These are phyloP conservation scores for Roridomyces roridus DNA, from an alignment of 768 basidiomycete genomes.

Conservation along the genomic window DNA sequence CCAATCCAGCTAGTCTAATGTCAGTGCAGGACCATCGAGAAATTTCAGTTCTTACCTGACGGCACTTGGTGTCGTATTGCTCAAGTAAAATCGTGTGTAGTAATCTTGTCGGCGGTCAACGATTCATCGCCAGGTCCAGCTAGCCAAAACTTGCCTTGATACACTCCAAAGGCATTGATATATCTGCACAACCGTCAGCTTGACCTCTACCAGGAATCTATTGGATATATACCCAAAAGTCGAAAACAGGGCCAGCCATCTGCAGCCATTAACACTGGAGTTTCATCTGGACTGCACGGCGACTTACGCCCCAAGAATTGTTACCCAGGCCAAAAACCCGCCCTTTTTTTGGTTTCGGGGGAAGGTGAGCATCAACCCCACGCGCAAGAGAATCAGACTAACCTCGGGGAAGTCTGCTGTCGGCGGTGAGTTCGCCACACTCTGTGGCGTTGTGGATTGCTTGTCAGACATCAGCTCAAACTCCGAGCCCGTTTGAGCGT, in stretches of 20 bases:
- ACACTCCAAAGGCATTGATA: background rate
- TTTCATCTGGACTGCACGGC: background rate
- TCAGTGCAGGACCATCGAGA: background rate
- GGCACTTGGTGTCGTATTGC: background rate
- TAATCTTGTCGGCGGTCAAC: background rate
- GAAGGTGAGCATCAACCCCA: too few species aligned
- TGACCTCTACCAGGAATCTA: too few species aligned
- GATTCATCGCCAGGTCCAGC: background rate
- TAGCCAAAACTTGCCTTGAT: background rate
- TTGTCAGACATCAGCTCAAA: too few species aligned
- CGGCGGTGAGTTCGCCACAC: too few species aligned
- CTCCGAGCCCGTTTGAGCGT: too few species aligned
- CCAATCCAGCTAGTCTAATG: background rate
- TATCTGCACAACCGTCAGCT: background rate
- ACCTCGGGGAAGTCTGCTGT: too few species aligned
- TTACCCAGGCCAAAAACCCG: slow-evolving; percentile 1
- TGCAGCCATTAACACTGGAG: background rate
- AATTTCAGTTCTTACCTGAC: background rate
- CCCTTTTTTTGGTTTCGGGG: too few species aligned
- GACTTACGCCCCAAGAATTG: background rate
- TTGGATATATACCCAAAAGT: slow-evolving; percentile 35
- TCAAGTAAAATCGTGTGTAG: background rate
- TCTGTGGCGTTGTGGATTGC: too few species aligned
- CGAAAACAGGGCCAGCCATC: slow-evolving; percentile 29
- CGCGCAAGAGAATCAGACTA: too few species aligned